Evolutionary conservation across 305 asterid genomes (phyloP).

Genomic region (Plantago lanceolata): DNA sequence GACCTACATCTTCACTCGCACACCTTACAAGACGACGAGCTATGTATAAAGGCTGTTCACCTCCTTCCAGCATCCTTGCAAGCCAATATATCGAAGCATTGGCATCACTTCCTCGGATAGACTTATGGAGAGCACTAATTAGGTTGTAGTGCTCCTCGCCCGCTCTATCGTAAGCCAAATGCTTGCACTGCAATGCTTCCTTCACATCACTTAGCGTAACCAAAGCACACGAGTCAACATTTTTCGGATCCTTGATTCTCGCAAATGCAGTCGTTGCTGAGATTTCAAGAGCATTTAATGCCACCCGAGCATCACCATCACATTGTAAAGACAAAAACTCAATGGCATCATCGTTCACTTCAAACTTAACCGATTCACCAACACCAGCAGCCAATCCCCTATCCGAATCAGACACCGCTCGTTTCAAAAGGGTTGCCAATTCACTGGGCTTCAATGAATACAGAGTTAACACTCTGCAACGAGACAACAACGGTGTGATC

Average conservation of each 20-base stretch:
- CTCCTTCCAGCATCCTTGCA: constrained; percentile 83
- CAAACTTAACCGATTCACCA: constrained; percentile 11
- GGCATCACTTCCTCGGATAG: constrained; percentile 80
- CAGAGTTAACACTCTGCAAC: constrained; percentile 66
- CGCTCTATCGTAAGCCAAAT: constrained; percentile 61
- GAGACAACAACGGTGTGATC: constrained; percentile 72
- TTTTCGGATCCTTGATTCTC: constrained; percentile 1
- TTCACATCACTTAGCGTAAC: constrained; percentile 41
- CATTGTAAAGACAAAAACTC: constrained; percentile 54
- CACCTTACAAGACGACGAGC: constrained; percentile 70
- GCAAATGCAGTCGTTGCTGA: constrained; percentile 57
- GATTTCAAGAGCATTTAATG: constrained; percentile 62
- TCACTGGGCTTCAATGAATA: constrained; percentile 40
- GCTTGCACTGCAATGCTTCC: constrained; percentile 77
- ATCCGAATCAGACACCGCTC: constrained; percentile 40
- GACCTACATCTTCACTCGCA: constrained; percentile 78
- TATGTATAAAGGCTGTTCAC: constrained; percentile 81
- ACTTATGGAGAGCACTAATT: constrained; percentile 81
- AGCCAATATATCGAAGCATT: constrained; percentile 84
- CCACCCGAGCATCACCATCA: constrained; percentile 87
- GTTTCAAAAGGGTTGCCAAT: constrained; percentile 34
- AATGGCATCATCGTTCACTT: constrained; percentile 39
- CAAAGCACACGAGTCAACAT: not conserved
- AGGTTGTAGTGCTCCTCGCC: constrained; percentile 87
- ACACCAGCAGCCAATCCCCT: constrained; percentile 37